Evolutionary conservation across 768 basidiomycete genomes (phyloP).

Genomic region (Daedaleopsis nitida): DNA sequence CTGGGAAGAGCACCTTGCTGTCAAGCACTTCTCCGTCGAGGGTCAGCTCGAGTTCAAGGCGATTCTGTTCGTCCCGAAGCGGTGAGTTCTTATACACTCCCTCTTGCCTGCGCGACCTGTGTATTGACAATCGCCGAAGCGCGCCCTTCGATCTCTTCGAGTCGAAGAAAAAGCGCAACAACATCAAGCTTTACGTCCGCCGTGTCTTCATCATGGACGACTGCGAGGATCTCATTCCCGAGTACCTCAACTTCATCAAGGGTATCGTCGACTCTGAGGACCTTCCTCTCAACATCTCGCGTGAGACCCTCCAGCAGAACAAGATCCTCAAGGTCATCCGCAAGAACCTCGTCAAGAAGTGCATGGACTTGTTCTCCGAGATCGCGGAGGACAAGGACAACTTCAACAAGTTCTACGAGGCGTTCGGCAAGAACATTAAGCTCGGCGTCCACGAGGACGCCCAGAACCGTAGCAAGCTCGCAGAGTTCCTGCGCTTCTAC

Average conservation of each 20-base stretch:
- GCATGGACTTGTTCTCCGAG: conserved; percentile 91
- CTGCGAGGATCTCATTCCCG: conserved; percentile 98
- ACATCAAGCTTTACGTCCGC: conserved; percentile 99
- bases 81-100: conserved; percentile 48
- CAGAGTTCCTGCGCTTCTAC: conserved; percentile 98
- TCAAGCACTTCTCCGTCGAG: conserved; percentile 99
- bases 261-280: conserved; percentile 99
- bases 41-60: conserved; percentile 99
- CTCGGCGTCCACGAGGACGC: conserved; percentile 99
- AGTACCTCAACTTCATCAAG: conserved; percentile 99
- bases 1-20: conserved; percentile 99
- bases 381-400: conserved; percentile 99
- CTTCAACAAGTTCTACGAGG: conserved; percentile 95
- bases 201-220: conserved; percentile 99
- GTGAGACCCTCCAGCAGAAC: conserved; percentile 99
- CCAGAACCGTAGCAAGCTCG: conserved; percentile 98
- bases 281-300: conserved; percentile 99
- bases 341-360: conserved; percentile 99
- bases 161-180: conserved; percentile 99
- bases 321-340: conserved; percentile 99
- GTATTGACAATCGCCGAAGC: conserved; percentile 40
- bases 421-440: conserved; percentile 99
- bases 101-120: neutral
- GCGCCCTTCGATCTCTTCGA: conserved; percentile 99
- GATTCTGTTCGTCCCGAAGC: conserved; percentile 95